Evolutionary conservation across 306 rosid species (phyloP).

Genomic region (Psophocarpus tetragonolobus): DNA sequence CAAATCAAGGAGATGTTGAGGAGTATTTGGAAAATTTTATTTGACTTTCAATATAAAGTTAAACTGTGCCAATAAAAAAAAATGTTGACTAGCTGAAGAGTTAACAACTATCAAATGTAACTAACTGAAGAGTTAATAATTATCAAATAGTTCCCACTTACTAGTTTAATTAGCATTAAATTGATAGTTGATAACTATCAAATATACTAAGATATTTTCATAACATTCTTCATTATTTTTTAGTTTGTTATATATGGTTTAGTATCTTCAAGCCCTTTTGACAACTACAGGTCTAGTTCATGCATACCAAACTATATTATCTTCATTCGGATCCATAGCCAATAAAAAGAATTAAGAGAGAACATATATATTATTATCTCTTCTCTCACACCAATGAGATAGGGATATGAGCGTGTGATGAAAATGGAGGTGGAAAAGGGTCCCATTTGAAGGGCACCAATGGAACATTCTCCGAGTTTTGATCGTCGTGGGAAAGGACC

Average conservation of each 20-base stretch:
- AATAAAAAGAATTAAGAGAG: not conserved
- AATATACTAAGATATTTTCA: not conserved
- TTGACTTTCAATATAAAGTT: no score
- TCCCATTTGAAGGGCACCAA: slow-evolving; percentile 52
- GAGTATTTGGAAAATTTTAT: no score
- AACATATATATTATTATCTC: not conserved
- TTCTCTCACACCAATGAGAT: not conserved
- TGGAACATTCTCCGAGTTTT: slow-evolving; percentile 66
- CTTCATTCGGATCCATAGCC: not conserved
- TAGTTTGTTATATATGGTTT: not conserved
- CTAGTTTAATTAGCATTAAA: not conserved
- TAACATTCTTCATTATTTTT: not conserved
- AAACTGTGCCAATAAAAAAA: no score
- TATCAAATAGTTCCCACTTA: no score
- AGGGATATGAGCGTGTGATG: not conserved
- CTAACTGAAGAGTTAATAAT: not conserved
- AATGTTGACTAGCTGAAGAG: no score
- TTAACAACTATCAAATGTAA: no score
- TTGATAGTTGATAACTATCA: not conserved
- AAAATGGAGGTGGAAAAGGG: slow-evolving; percentile 31
- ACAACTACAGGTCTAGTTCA: slow-evolving; percentile 4
- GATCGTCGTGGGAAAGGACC: slow-evolving; percentile 41
- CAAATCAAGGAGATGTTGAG: no score
- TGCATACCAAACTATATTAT: not conserved
- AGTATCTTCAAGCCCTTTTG: not conserved